Base-by-base conservation (phyloP, 1,139 yeast genomes). In the Yamadazyma triangularis region DNA sequence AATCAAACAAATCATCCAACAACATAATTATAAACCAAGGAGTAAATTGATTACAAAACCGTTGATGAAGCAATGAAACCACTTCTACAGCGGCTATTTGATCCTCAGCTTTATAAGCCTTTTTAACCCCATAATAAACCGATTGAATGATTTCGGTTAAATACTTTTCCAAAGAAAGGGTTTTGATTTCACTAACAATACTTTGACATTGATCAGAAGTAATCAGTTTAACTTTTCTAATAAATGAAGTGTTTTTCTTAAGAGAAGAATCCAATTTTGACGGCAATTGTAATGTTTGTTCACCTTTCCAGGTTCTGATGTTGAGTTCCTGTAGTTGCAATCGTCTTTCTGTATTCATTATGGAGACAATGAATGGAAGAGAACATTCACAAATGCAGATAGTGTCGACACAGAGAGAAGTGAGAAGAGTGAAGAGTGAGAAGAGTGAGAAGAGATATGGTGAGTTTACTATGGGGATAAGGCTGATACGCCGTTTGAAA, bases 221-320 rank as follows among this genome's bases (percentile, higher is more conserved):
- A 26, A 87, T 59, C 3, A 80, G 67, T 4, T 73, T 64, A 31
- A 87, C 56, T 46, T 82, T 82, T 49, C 81, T 82, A 35, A 87
- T 79, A 45, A 87, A 85, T 0, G 88, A 83, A 4, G 88, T 80
- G 51, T 89, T 87, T 51, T 82, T 85, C 64, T 88, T 89, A 39
- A 89, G 61, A 31, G 91, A 80, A 0, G 94, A 66, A 50, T 89
- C 96, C 11, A 81, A 60, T 28, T 71, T 67, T 11, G 51, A 40
- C 2, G 64, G 50, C 1, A 58, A 35, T 9, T 31, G 26, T 13
- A 43, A 40, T n/a, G 50, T 53, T 7, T 37, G 45, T 21, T 60
- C 70, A 2, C 77, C 83, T 18, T 56, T 53, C 86, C 87, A 79
- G 3, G 80, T 78, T 30, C 52, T 44, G 3, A 47, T 31, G 49